Conservation (phyloP, 2,329 filamentous ascomycete species). For the Pseudogymnoascus sp. region DNA sequence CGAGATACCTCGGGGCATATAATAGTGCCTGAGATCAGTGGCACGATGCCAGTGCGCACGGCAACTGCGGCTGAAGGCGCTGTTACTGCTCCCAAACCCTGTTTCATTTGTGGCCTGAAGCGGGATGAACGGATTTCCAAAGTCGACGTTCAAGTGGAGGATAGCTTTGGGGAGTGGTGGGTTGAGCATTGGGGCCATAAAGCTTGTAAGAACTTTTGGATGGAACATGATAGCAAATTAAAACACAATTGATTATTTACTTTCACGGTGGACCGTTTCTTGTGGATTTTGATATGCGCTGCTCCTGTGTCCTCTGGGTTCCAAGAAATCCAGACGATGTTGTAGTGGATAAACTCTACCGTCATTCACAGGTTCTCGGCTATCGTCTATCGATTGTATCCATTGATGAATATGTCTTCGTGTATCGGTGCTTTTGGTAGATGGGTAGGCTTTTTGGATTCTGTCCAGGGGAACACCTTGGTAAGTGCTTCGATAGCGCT, state of each 20-base stretch:
- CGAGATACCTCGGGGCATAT: constrained; percentile 25
- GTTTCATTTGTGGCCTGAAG: constrained; percentile 79
- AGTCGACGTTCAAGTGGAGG: constrained; percentile 61
- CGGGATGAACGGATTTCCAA: constrained; percentile 73
- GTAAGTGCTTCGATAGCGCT: background rate
- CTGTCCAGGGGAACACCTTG: background rate
- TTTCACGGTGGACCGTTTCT: background rate
- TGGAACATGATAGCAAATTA: constrained; percentile 61
- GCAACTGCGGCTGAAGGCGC: constrained; percentile 56
- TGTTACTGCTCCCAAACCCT: constrained; percentile 63
- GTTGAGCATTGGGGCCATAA: constrained; percentile 77
- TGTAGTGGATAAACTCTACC: background rate
- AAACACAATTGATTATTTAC: constrained; percentile 37
- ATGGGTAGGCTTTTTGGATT: background rate
- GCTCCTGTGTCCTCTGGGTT: background rate
- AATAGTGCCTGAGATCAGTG: constrained; percentile 59
- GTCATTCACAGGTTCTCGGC: too few species aligned
- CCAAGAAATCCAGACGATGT: background rate
- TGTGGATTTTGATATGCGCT: background rate
- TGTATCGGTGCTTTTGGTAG: background rate
- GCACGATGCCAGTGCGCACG: constrained; percentile 58
- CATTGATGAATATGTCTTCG: background rate
- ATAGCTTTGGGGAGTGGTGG: constrained; percentile 98
- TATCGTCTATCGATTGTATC: background rate
- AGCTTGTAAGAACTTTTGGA: constrained; percentile 78